Base-by-base conservation (phyloP, 2,329 filamentous ascomycete genomes). In the Aspergillus hortae region DNA sequence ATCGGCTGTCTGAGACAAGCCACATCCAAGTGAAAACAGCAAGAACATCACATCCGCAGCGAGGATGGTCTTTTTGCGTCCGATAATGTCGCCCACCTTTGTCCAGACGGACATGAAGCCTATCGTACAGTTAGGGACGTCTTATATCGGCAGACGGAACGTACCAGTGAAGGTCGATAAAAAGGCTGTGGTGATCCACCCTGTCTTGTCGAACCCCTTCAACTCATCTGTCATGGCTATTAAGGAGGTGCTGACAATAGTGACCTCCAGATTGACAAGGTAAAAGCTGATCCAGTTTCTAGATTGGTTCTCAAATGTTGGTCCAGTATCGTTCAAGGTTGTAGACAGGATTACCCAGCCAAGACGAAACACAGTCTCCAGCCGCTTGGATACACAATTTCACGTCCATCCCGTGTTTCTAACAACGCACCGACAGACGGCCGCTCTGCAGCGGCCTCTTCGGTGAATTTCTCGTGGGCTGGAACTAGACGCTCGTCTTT, bases 101-200 rank as follows among this genome's bases (percentile, higher is more conserved):
- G 49, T 46, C 49, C 49, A 51, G 12, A 51, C 23, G 4, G 38
- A 30, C 38, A 52, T 43, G 32, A 52, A 52, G n/a, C 44, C 49
- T 52, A 40, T 3, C 5, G 6, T 1, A 17, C 6, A 17, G 15
- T 48, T n/a, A 43, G 47, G 35, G 6, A 4, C 15, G 35, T 15
- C 5, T 14, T 36, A 40, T 32, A 32, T 35, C 10, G 17, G 12
- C 12, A 30, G 11, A 6, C 7, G n/a, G 7, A 48, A 35, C 32
- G 17, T 44, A 69, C 68, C 63, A 19, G 67, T 64, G 44, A 62
- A 71, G 2, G 68, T 70, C 21, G 68, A 55, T 44, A 68, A 40
- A 21, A 70, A 73, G 15, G 64, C 66, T 2, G 66, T 71, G 19
- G 71, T 58, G 21, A 72, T 57, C 70, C 70, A 73, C 15, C 65